Evolutionary conservation across 306 rosid genomes (phyloP).

Genomic region (Glycine latifolia): DNA sequence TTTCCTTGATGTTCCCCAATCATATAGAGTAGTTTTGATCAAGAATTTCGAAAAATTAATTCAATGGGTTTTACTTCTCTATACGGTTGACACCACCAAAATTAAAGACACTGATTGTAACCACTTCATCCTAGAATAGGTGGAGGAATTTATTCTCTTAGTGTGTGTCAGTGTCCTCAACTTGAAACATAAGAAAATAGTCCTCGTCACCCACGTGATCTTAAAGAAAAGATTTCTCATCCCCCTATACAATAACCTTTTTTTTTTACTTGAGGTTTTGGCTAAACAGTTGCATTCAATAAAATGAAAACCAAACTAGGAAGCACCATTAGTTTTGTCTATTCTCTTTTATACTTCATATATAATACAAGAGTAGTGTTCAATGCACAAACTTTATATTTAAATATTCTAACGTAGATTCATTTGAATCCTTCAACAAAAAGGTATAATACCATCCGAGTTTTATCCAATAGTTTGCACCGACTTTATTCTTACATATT

Average conservation of each 20-base stretch:
- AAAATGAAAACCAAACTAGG: background rate
- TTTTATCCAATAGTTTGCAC: slow-evolving; percentile 14
- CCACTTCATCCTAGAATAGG: slow-evolving; percentile 28
- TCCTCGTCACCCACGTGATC: slow-evolving; percentile 44
- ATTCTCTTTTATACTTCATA: background rate
- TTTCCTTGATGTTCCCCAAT: background rate
- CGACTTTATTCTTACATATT: background rate
- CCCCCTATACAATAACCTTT: background rate
- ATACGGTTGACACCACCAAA: background rate
- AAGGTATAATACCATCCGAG: background rate
- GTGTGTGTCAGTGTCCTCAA: slow-evolving; percentile 31
- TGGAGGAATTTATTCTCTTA: slow-evolving; percentile 38
- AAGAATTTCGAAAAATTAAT: background rate
- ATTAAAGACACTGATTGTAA: slow-evolving; percentile 28
- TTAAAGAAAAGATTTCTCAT: slow-evolving; percentile 17
- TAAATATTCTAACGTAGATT: background rate
- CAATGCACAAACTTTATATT: background rate
- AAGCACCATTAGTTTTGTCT: slow-evolving; percentile 20
- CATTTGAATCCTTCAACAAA: slow-evolving; percentile 23
- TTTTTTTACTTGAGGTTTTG: background rate
- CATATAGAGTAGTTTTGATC: background rate
- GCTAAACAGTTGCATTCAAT: slow-evolving; percentile 1
- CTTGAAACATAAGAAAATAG: slow-evolving; percentile 9
- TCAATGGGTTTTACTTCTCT: slow-evolving; percentile 3
- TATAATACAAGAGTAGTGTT: slow-evolving; percentile 13